Evolutionary conservation across 2,329 filamentous ascomycete genomes (phyloP).

Genomic region (Penicillium sp.): DNA sequence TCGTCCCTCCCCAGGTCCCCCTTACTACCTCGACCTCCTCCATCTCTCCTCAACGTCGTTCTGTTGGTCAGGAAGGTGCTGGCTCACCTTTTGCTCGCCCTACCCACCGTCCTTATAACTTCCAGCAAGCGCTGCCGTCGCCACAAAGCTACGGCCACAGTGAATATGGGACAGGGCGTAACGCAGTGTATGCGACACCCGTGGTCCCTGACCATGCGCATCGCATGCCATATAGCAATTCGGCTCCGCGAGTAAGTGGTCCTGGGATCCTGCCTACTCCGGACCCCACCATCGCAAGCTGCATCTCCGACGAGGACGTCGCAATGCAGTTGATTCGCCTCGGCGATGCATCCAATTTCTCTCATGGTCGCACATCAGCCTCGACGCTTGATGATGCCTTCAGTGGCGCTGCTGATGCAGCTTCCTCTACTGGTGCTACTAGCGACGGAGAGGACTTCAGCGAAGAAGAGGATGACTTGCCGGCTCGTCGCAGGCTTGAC

Average conservation of each 20-base stretch:
- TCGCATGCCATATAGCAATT: constrained; percentile 52
- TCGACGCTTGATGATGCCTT: constrained; percentile 92
- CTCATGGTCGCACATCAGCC: constrained; percentile 85
- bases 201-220: constrained; percentile 53
- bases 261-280: constrained; percentile 78
- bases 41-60: constrained; percentile 84
- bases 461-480: constrained; percentile 58
- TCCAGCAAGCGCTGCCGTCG: constrained; percentile 72
- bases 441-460: constrained; percentile 65
- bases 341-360: constrained; percentile 88
- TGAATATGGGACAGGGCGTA: constrained; percentile 37
- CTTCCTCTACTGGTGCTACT: constrained; percentile 79
- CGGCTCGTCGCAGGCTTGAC: constrained; percentile 41
- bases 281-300: constrained; percentile 94
- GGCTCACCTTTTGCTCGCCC: constrained; percentile 68
- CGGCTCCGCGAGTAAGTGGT: constrained; percentile 36
- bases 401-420: constrained; percentile 78
- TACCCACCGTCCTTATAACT: constrained; percentile 73
- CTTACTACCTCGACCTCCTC: constrained; percentile 96
- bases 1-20: constrained; percentile 89
- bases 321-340: constrained; percentile 95
- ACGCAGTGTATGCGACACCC: constrained; percentile 59
- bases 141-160: constrained; percentile 69
- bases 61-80: constrained; percentile 63
- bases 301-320: constrained; percentile 96